Conservation (phyloP, 1,284 basidiomycete genomes). For the Ceratobasidium sp. region DNA sequence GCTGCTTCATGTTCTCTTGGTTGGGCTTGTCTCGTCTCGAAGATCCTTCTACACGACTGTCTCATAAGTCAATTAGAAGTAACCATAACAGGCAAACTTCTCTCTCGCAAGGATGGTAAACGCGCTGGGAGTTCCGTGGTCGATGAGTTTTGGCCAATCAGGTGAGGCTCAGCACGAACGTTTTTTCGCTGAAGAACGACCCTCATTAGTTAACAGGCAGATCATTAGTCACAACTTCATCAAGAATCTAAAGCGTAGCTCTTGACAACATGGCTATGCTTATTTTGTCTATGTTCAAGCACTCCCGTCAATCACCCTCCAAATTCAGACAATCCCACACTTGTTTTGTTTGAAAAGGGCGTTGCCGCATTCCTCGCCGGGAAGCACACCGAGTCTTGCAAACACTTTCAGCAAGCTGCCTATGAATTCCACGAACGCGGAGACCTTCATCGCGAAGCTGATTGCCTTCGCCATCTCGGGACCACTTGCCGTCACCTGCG, state of each 20-base stretch:
- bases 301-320: neutral
- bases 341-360: neutral
- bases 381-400: slow-evolving; percentile 5
- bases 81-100: no score
- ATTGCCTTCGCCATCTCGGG: slow-evolving; percentile 30
- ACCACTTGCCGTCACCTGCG: slow-evolving; percentile 16
- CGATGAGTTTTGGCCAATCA: slow-evolving; percentile 10
- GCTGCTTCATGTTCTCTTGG: no score
- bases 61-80: no score
- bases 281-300: neutral
- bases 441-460: slow-evolving; percentile 18
- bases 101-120: no score
- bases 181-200: neutral
- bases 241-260: slow-evolving; percentile 2
- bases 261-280: neutral
- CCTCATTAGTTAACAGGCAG: neutral
- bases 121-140: neutral
- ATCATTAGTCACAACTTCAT: no score
- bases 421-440: slow-evolving; percentile 23
- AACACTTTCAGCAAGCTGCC: slow-evolving; percentile 35
- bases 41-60: no score
- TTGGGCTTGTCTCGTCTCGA: no score
- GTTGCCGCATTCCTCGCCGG: slow-evolving; percentile 30
- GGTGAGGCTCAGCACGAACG: slow-evolving; percentile 11
- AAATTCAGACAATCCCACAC: neutral